Conservation (phyloP, 441 rosid species). For the Geranium incanum region DNA sequence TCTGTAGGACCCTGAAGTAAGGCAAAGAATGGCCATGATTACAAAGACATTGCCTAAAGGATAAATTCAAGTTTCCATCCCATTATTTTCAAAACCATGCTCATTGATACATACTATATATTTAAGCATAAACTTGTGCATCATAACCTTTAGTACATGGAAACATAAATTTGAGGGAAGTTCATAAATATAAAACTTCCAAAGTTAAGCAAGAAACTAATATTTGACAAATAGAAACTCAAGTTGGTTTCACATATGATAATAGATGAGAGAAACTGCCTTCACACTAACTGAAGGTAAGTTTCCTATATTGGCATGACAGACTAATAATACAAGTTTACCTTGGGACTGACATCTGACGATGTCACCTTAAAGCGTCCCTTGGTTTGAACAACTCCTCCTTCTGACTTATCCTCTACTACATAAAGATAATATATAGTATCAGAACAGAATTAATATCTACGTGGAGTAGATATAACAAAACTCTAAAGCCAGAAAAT, state of each 20-base stretch:
- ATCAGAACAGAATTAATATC: conserved; percentile 7
- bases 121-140: background rate
- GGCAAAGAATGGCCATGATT: conserved; percentile 30
- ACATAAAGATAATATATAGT: conserved; percentile 21
- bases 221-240: background rate
- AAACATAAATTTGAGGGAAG: background rate
- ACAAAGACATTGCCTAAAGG: conserved; percentile 38
- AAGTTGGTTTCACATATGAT: background rate
- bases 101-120: background rate
- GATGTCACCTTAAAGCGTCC: conserved; percentile 93
- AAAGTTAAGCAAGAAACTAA: background rate
- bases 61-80: conserved; percentile 33
- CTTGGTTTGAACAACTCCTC: conserved; percentile 66
- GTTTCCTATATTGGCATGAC: conserved; percentile 1
- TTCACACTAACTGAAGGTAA: background rate
- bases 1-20: conserved; percentile 57
- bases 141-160: background rate
- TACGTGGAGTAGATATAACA: background rate
- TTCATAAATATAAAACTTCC: background rate
- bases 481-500: conserved; percentile 5
- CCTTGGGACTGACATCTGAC: conserved; percentile 85
- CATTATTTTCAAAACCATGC: background rate
- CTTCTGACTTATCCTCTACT: conserved; percentile 70
- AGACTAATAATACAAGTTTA: conserved; percentile 26
- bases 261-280: background rate